Evolutionary conservation across 2,329 filamentous ascomycete genomes (phyloP).

Genomic region (Ilyonectria destructans): DNA sequence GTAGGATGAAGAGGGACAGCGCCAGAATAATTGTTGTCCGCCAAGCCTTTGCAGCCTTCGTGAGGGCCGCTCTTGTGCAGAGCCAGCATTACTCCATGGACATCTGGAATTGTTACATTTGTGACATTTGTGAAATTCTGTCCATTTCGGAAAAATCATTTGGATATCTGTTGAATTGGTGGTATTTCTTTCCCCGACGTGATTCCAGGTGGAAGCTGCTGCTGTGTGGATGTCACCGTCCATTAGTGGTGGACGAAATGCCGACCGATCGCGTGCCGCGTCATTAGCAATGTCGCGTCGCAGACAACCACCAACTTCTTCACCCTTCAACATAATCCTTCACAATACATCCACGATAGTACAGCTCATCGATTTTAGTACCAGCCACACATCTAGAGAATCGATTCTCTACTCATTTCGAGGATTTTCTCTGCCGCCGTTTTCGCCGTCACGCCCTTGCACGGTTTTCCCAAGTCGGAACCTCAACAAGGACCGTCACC

Average conservation of each 20-base stretch:
- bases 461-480: too few relatives aligned
- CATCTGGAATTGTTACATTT: too few relatives aligned
- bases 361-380: not conserved
- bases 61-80: too few relatives aligned
- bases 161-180: too few relatives aligned
- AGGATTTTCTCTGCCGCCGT: not conserved
- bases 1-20: too few relatives aligned
- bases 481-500: not conserved
- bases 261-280: conserved; percentile 6
- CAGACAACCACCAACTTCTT: not conserved
- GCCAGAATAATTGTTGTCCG: too few relatives aligned
- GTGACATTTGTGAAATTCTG: too few relatives aligned
- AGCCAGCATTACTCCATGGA: too few relatives aligned
- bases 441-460: not conserved
- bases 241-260: conserved; percentile 1
- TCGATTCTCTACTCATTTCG: conserved; percentile 44
- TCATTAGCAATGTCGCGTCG: not conserved
- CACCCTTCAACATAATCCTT: not conserved
- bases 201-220: not conserved
- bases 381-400: too few relatives aligned
- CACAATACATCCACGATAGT: not conserved
- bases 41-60: too few relatives aligned
- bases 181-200: conserved; percentile 48
- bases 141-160: too few relatives aligned
- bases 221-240: conserved; percentile 16